A percentile compares a stretch with the other conserved stretches of the same genome.
Conservation (phyloP, 2,329 filamentous ascomycete genomes). For the Nannizziopsis barbatae region DNA sequence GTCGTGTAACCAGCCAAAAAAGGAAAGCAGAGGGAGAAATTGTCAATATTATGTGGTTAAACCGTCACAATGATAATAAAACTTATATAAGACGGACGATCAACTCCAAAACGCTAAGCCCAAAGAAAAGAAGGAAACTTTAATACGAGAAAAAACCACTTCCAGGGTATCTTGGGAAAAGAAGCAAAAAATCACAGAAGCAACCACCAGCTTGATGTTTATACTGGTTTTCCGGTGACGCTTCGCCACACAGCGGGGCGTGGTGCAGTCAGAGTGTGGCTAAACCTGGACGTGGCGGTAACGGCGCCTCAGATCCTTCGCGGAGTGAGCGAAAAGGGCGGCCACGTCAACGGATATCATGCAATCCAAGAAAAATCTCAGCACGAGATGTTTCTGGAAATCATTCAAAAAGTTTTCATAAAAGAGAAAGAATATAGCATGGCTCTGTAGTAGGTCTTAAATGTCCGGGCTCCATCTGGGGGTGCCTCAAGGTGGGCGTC, state of each 20-base stretch:
- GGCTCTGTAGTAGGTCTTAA: background rate
- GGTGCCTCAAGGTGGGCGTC: background rate
- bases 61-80: background rate
- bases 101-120: conserved; percentile 5
- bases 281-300: conserved; percentile 9
- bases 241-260: conserved; percentile 16
- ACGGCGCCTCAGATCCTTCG: background rate
- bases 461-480: too few species aligned
- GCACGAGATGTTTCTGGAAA: background rate
- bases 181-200: background rate
- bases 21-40: background rate
- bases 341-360: conserved; percentile 8
- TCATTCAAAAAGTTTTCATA: background rate
- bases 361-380: conserved; percentile 3
- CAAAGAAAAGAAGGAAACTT: background rate
- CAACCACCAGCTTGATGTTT: background rate
- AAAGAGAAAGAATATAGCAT: background rate
- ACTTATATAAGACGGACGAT: background rate
- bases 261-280: conserved; percentile 6
- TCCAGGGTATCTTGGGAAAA: background rate
- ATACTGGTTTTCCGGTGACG: background rate
- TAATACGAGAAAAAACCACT: background rate
- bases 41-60: background rate
- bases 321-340: background rate
- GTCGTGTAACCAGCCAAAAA: conserved; percentile 6